These are phyloP conservation scores for Saccharomycopsis hybrid DNA, from an alignment of 1,139 yeast species.

Conservation along the genomic window DNA sequence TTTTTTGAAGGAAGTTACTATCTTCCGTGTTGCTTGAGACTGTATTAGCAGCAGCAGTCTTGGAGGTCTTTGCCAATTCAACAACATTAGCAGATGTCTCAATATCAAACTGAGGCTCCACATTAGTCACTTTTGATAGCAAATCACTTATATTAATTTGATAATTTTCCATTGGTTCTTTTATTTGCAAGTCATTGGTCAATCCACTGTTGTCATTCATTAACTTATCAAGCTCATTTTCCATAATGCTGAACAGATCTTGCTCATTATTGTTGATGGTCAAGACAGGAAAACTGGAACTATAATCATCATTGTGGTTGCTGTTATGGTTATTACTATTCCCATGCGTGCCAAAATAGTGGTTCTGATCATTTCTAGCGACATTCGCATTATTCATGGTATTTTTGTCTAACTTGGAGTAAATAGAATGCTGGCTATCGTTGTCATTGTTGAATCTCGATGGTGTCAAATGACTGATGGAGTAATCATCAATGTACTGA, in stretches of 20 bases:
- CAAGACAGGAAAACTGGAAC: constrained; percentile 9
- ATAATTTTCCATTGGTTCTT: constrained; percentile 2
- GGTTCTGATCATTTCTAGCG: too few species aligned
- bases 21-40: not conserved
- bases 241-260: constrained; percentile 14
- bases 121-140: constrained; percentile 4
- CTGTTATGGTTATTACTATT: too few species aligned
- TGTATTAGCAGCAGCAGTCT: not conserved
- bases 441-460: not conserved
- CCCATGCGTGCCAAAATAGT: too few species aligned
- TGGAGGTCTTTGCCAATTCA: not conserved
- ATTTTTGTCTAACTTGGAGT: constrained; percentile 1
- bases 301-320: too few species aligned
- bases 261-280: constrained; percentile 13
- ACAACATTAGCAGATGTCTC: not conserved
- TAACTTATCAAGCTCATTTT: constrained; percentile 12
- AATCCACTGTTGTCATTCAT: constrained; percentile 11
- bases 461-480: too few species aligned
- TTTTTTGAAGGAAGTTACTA: constrained; percentile 31
- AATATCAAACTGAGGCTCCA: not conserved
- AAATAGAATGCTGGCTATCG: not conserved
- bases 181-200: not conserved
- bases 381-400: too few species aligned
- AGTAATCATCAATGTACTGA: not conserved
- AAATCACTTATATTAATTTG: constrained; percentile 12